Conservation (phyloP, 1,139 yeast genomes). For the Geotrichum cucujoidarum region DNA sequence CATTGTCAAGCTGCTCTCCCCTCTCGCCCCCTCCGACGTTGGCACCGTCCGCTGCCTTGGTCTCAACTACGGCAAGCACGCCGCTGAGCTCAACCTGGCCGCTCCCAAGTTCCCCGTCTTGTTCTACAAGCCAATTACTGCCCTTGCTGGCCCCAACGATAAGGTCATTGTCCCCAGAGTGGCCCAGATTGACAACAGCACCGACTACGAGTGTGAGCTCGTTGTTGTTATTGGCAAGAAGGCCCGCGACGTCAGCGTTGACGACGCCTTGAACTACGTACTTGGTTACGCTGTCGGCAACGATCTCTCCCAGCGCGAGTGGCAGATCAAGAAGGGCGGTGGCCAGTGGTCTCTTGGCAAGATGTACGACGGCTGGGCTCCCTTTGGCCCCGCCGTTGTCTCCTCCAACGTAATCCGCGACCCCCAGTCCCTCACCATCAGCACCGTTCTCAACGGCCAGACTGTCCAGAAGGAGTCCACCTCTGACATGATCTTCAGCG, state of each 20-base stretch:
- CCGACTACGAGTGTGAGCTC: slow-evolving; percentile 53
- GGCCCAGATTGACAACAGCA: slow-evolving; percentile 41
- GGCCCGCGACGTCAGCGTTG: slow-evolving; percentile 42
- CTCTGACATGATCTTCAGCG: slow-evolving; percentile 47
- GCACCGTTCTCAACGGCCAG: slow-evolving; percentile 43
- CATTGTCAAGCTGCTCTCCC: slow-evolving; percentile 25
- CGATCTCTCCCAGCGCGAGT: slow-evolving; percentile 51
- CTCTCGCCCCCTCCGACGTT: slow-evolving; percentile 23
- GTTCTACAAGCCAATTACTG: slow-evolving; percentile 45
- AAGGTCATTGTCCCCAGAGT: slow-evolving; percentile 43
- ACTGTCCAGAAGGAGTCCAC: slow-evolving; percentile 45
- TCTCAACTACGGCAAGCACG: slow-evolving; percentile 35
- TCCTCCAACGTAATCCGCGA: slow-evolving; percentile 36
- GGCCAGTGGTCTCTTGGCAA: slow-evolving; percentile 51
- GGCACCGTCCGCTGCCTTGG: slow-evolving; percentile 39
- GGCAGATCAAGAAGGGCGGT: slow-evolving; percentile 46
- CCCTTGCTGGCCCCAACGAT: slow-evolving; percentile 41
- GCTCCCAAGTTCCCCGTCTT: slow-evolving; percentile 47
- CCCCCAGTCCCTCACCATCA: slow-evolving; percentile 36
- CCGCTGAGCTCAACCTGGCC: slow-evolving; percentile 27
- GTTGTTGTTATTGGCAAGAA: slow-evolving; percentile 50
- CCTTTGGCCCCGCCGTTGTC: slow-evolving; percentile 50
- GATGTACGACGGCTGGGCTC: slow-evolving; percentile 53
- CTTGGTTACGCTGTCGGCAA: slow-evolving; percentile 52
- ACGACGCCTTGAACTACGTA: slow-evolving; percentile 45